These are phyloP conservation scores for Chalciporus sphaerocephalus DNA, from an alignment of 768 basidiomycete genomes.

Conservation along the genomic window DNA sequence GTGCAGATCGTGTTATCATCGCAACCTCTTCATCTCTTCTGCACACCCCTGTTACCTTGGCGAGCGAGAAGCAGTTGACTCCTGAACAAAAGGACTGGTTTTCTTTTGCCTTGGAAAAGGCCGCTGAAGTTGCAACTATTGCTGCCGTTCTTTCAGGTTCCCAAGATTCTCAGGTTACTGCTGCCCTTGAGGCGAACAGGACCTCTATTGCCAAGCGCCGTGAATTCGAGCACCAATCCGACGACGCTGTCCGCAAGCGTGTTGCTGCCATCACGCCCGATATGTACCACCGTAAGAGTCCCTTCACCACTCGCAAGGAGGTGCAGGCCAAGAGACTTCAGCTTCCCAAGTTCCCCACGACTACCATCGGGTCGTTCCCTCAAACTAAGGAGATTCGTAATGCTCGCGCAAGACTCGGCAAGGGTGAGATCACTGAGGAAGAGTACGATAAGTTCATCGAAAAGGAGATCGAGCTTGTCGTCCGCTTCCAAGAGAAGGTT, in stretches of 20 bases:
- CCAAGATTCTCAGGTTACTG: constrained; percentile 64
- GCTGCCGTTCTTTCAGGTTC: constrained; percentile 83
- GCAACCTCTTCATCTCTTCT: constrained; percentile 97
- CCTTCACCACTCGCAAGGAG: constrained; percentile 83
- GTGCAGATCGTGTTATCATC: constrained; percentile 83
- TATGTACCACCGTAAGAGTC: constrained; percentile 81
- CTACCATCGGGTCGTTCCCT: constrained; percentile 98
- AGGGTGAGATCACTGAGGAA: constrained; percentile 78
- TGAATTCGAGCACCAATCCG: constrained; percentile 88
- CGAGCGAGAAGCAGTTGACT: constrained; percentile 87
- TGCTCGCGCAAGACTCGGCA: constrained; percentile 92
- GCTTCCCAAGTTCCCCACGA: constrained; percentile 96
- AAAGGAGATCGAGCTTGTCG: constrained; percentile 91
- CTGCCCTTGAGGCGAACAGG: constrained; percentile 85
- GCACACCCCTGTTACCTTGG: constrained; percentile 95
- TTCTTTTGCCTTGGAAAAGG: constrained; percentile 97
- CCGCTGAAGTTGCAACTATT: constrained; percentile 80
- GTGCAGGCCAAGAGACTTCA: constrained; percentile 84
- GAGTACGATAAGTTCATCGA: constrained; percentile 98
- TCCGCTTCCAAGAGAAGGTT: constrained; percentile 94
- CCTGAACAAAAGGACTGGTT: constrained; percentile 94
- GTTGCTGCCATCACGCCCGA: constrained; percentile 87
- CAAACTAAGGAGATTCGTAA: constrained; percentile 99
- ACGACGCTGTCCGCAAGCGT: constrained; percentile 92
- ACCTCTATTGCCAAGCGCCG: constrained; percentile 90